Conservation (phyloP, 2,329 filamentous ascomycete genomes). For the Colletotrichum sp. region DNA sequence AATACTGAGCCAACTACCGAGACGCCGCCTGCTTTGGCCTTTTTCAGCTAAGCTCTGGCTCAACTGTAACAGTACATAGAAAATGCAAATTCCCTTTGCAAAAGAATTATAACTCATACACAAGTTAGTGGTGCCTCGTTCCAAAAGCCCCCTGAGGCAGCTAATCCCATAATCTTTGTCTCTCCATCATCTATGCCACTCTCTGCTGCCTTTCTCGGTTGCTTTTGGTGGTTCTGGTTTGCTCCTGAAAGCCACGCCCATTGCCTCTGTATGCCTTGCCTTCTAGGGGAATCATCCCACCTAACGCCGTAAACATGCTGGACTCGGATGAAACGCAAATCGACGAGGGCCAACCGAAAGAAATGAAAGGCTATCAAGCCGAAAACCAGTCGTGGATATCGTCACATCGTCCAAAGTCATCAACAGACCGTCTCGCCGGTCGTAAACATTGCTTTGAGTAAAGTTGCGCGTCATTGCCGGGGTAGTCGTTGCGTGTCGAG, state of each 20-base stretch:
- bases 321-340: slow-evolving; percentile 5
- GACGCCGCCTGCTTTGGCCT: slow-evolving; percentile 2
- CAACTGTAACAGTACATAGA: slow-evolving; percentile 21
- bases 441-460: slow-evolving; percentile 14
- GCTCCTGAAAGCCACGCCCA: slow-evolving; percentile 1
- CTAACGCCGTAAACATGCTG: slow-evolving; percentile 23
- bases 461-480: neutral
- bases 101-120: slow-evolving; percentile 23
- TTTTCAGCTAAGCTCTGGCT: slow-evolving; percentile 11
- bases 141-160: slow-evolving; percentile 4
- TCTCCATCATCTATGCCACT: slow-evolving; percentile 9
- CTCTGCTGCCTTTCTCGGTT: neutral
- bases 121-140: slow-evolving; percentile 7
- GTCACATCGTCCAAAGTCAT: slow-evolving; percentile 22
- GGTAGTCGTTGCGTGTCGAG: slow-evolving; percentile 3
- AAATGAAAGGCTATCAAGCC: slow-evolving; percentile 4
- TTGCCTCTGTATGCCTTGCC: neutral
- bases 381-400: slow-evolving; percentile 22
- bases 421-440: slow-evolving; percentile 7
- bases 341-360: slow-evolving; percentile 5
- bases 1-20: slow-evolving; percentile 9
- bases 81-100: slow-evolving; percentile 23
- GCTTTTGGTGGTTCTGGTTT: slow-evolving; percentile 16
- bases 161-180: neutral
- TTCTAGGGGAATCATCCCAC: slow-evolving; percentile 12